phyloP scores from a whole-genome alignment of 192 early-diverging fungal species.

The Backusella mclennaniae region DNA sequence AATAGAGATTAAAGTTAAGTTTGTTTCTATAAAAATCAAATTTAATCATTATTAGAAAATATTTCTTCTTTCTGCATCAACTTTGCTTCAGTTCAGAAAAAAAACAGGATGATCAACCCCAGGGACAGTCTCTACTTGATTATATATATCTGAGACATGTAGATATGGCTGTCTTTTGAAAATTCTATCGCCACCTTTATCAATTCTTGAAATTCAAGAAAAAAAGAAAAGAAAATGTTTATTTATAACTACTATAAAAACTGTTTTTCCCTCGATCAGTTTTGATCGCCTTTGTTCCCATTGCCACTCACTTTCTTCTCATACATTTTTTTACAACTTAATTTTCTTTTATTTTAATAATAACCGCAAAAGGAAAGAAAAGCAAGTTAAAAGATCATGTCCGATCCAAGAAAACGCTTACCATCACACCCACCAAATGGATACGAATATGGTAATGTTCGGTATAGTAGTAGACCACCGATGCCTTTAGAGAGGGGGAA shows the following conservation, averaged over 20 bases:
- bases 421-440: not conserved
- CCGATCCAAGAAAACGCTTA: not conserved
- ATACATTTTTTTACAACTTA: not conserved
- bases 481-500: not conserved
- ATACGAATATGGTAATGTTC: not conserved
- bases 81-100: not conserved
- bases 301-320: not conserved
- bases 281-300: not conserved
- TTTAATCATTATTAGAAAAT: not conserved
- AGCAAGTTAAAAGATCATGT: not conserved
- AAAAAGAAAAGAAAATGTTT: not conserved
- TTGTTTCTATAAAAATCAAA: not conserved
- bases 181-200: not conserved
- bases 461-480: not conserved
- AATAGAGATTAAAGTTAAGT: no score
- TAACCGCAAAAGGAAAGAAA: not conserved
- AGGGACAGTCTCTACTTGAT: not conserved
- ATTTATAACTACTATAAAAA: not conserved
- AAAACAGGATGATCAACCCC: not conserved
- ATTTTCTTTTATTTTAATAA: not conserved
- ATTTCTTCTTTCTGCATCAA: not conserved
- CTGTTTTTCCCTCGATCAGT: not conserved
- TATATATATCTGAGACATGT: not conserved
- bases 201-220: not conserved
- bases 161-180: not conserved